phyloP scores from a whole-genome alignment of 805 yeast species.

The Pachysolen tannophilus region DNA sequence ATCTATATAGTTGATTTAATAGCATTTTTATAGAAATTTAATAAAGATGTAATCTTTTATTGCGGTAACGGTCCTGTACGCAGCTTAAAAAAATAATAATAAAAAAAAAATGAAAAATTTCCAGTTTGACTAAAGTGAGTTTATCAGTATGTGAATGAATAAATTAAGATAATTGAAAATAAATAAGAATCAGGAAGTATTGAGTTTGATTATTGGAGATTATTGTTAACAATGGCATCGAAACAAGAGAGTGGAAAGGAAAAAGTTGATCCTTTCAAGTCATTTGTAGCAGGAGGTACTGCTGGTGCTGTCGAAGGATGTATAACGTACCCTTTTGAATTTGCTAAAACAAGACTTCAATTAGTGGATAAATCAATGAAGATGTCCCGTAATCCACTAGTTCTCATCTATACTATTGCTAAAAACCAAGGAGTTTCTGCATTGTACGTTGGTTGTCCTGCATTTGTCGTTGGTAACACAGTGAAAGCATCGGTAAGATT shows the following conservation, averaged over 20 bases:
- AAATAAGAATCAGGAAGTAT: too few species aligned
- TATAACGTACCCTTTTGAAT: slow-evolving; percentile 92
- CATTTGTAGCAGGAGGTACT: slow-evolving; percentile 90
- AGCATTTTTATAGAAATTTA: too few species aligned
- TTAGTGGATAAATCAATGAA: slow-evolving; percentile 57
- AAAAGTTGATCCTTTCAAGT: slow-evolving; percentile 62
- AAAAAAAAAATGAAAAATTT: too few species aligned
- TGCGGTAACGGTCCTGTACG: too few species aligned
- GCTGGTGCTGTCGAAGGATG: slow-evolving; percentile 97
- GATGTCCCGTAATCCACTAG: slow-evolving; percentile 76
- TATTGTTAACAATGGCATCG: too few species aligned
- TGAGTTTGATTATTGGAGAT: too few species aligned
- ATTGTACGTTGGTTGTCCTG: slow-evolving; percentile 92
- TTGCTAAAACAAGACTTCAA: slow-evolving; percentile 91
- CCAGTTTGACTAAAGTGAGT: too few species aligned
- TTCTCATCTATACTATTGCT: slow-evolving; percentile 67
- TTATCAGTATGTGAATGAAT: too few species aligned
- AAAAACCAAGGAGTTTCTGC: slow-evolving; percentile 71
- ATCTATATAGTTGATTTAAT: too few species aligned
- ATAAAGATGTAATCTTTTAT: too few species aligned
- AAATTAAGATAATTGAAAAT: too few species aligned
- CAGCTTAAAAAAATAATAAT: too few species aligned
- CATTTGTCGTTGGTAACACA: slow-evolving; percentile 92
- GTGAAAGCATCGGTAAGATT: slow-evolving; percentile 95
- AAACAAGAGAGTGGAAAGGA: slow-evolving; percentile 1